phyloP scores from a whole-genome alignment of 2,329 filamentous ascomycete genomes.

The Fusarium multiceps region DNA sequence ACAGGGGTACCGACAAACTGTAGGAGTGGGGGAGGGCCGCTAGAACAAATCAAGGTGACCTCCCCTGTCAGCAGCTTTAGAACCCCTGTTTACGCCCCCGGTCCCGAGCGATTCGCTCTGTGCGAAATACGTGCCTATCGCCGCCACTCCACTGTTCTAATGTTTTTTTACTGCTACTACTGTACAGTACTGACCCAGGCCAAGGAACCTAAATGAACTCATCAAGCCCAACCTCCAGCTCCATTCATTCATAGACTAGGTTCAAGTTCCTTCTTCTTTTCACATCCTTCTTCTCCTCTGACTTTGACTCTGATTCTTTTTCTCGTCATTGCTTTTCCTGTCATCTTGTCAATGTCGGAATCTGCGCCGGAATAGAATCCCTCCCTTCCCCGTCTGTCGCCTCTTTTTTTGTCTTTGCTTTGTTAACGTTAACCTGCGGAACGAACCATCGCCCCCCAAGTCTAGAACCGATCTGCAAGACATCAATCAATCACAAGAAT shows the following conservation, averaged over 20 bases:
- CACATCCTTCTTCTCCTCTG: not conserved
- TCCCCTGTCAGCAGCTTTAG: slow-evolving; percentile 5
- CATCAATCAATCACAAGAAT: slow-evolving; percentile 16
- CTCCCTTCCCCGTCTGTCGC: slow-evolving; percentile 7
- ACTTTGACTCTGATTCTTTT: not conserved
- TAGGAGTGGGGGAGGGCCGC: not conserved
- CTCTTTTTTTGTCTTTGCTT: slow-evolving; percentile 9
- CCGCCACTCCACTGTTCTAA: not conserved
- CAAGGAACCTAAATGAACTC: slow-evolving; percentile 33
- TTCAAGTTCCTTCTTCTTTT: slow-evolving; percentile 11
- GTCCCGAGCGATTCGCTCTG: not conserved
- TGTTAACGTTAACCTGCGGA: slow-evolving; percentile 1
- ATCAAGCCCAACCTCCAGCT: slow-evolving; percentile 30
- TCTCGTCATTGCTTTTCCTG: not conserved
- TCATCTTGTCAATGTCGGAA: slow-evolving; percentile 14
- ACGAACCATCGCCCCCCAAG: slow-evolving; percentile 23
- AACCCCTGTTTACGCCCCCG: slow-evolving; percentile 6
- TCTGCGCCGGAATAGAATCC: slow-evolving; percentile 14
- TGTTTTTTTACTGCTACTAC: not conserved
- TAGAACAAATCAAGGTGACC: not conserved
- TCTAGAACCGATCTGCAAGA: slow-evolving; percentile 34
- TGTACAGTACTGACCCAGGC: not conserved
- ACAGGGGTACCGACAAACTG: not conserved
- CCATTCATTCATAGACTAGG: not conserved
- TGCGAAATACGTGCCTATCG: not conserved